Evolutionary conservation across 169 alveolate genomes (phyloP), one percentile per base, ranked within the genome.

Genomic region (Plasmodium blacklocki): DNA sequence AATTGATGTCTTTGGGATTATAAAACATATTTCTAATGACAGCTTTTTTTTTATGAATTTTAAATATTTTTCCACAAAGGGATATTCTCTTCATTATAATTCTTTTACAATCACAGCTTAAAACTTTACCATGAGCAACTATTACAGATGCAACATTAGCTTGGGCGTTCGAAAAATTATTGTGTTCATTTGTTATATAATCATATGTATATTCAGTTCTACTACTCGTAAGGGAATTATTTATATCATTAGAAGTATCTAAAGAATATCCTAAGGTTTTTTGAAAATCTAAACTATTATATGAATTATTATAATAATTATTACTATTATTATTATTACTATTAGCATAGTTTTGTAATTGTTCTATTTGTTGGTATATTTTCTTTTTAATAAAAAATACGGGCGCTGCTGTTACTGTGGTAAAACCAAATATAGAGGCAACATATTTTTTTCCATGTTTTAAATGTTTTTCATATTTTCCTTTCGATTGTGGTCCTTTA

Each of bases 1-100:
- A 98, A 93, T 97, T 96, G 67, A 99, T 96, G 92, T 99, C 99
- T 75, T 92, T 93, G 7, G 99, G 99, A 74, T 97, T 95, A 93
- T 98, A 97, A 96, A 99, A 99, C 99, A 99, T 99, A 94, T 96
- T 97, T 64, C 99, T 94, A 21, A 97, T 97, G 19, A 98, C 99
- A 2, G 99, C 99, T 89, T 96, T 97, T 92, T 97, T 97, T 91
- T 97, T 97, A 93, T 98, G 98, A 68, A 96, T 97, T 90, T 97
- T 95, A 88, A 95, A 95, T 73, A 95, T 99, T 97, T 96, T 97
- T 87, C 99, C 99, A 12, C 99, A 98, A 56, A 99, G 96, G 26
- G 98, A 95, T 12, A 98, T 98, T 76, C 99, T 96, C 94, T 99
- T 99, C 80, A 99, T 91, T 32, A 99, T 97, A 58, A 98, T 88